Conservation (phyloP, 352 stramenopile species). For the Globisporangium splendens region DNA sequence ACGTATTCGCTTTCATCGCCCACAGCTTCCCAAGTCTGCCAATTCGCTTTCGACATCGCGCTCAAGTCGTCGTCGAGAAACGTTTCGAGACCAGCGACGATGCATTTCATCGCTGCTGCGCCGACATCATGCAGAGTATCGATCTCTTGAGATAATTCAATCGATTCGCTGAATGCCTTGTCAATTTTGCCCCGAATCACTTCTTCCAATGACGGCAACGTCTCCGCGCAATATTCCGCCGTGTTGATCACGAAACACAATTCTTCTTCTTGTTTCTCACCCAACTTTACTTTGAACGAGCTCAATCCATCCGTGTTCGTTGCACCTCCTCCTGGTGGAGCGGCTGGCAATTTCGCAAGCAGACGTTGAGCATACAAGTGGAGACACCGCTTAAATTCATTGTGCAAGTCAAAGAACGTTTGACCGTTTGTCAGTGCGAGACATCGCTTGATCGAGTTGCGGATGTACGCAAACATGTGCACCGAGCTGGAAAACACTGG, state of each 20-base stretch:
- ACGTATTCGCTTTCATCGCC: slow-evolving; percentile 96
- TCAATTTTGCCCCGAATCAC: slow-evolving; percentile 96
- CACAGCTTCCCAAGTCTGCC: slow-evolving; percentile 91
- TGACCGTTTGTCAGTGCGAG: slow-evolving; percentile 96
- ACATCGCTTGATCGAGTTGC: slow-evolving; percentile 97
- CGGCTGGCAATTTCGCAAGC: slow-evolving; percentile 61
- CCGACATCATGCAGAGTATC: slow-evolving; percentile 96
- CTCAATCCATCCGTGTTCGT: slow-evolving; percentile 7
- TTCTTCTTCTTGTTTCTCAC: slow-evolving; percentile 91
- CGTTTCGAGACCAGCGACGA: slow-evolving; percentile 92
- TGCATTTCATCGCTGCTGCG: slow-evolving; percentile 91
- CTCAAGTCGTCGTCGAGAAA: slow-evolving; percentile 88
- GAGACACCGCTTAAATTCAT: slow-evolving; percentile 89
- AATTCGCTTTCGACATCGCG: slow-evolving; percentile 91
- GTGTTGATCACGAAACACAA: slow-evolving; percentile 98
- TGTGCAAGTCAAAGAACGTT: slow-evolving; percentile 96
- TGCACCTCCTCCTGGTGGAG: slow-evolving; percentile 9
- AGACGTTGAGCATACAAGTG: slow-evolving; percentile 76
- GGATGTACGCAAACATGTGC: slow-evolving; percentile 99
- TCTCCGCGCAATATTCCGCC: slow-evolving; percentile 98
- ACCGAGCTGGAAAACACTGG: slow-evolving; percentile 96
- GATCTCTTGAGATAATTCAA: slow-evolving; percentile 92
- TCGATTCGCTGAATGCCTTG: slow-evolving; percentile 88
- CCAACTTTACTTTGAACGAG: slow-evolving; percentile 52
- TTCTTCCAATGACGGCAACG: slow-evolving; percentile 93